These are phyloP conservation scores for Alternaria tenuissima DNA, from an alignment of 2,329 filamentous ascomycete species.

Conservation along the genomic window DNA sequence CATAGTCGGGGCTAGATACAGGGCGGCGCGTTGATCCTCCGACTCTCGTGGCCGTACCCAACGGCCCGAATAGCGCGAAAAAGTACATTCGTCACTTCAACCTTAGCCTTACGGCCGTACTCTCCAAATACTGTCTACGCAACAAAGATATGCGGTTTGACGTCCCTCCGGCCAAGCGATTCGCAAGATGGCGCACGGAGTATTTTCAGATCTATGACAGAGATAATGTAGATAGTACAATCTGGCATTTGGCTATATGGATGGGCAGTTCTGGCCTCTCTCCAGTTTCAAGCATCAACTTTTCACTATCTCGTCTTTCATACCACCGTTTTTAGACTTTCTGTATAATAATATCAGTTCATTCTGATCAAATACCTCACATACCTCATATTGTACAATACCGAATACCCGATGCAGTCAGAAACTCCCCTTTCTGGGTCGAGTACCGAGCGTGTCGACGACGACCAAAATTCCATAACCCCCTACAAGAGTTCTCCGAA, in stretches of 20 bases:
- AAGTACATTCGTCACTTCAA: background rate
- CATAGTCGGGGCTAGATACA: background rate
- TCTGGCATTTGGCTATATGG: background rate
- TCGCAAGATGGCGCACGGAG: conserved; percentile 1
- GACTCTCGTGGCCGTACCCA: background rate
- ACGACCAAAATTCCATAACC: background rate
- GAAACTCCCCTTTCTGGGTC: background rate
- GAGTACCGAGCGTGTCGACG: conserved; percentile 4
- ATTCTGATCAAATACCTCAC: background rate
- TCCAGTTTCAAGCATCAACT: background rate
- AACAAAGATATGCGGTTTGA: conserved; percentile 1
- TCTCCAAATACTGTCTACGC: background rate
- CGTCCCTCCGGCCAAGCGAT: background rate
- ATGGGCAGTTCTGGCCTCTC: background rate
- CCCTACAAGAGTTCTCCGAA: background rate
- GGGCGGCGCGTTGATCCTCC: background rate
- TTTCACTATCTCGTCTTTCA: background rate
- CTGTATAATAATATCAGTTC: background rate
- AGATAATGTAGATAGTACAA: background rate
- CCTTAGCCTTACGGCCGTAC: background rate
- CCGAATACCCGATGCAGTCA: background rate
- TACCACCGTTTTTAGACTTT: background rate
- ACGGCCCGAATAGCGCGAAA: background rate
- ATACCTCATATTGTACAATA: background rate
- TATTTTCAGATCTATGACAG: background rate